These are phyloP conservation scores for Smithsoniella earleae DNA, from an alignment of 163 green algal genomes.

Conservation along the genomic window DNA sequence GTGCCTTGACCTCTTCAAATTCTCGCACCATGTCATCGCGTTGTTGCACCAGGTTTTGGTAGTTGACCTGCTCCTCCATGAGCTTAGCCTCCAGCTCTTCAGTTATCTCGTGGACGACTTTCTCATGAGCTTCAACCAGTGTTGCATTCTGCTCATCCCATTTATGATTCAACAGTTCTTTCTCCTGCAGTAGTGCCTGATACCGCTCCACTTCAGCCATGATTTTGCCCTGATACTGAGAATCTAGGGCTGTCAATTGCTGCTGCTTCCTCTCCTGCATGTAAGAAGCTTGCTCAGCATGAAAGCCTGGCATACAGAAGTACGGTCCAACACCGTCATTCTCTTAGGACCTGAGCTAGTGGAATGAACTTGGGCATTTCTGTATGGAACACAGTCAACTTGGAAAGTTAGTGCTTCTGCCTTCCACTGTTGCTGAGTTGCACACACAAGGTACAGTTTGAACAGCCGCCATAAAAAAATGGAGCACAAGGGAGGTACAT, in stretches of 20 bases:
- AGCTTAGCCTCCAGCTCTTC: constrained; percentile 64
- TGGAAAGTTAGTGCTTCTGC: too few species aligned
- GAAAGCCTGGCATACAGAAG: too few species aligned
- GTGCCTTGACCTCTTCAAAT: constrained; percentile 69
- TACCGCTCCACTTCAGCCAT: constrained; percentile 75
- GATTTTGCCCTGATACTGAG: constrained; percentile 77
- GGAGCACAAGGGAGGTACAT: too few species aligned
- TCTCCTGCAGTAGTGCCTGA: constrained; percentile 62
- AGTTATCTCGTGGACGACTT: constrained; percentile 68
- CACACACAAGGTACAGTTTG: too few species aligned
- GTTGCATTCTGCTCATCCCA: constrained; percentile 74
- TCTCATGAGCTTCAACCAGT: constrained; percentile 72
- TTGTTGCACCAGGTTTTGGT: constrained; percentile 45
- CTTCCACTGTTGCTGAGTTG: too few species aligned
- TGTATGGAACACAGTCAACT: too few species aligned
- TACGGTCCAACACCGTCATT: too few species aligned
- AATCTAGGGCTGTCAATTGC: constrained; percentile 58
- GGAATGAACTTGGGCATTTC: too few species aligned
- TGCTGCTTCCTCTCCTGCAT: constrained; percentile 50
- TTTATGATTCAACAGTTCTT: constrained; percentile 66
- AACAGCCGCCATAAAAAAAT: too few species aligned
- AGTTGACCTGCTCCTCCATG: constrained; percentile 50
- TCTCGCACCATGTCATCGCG: constrained; percentile 46
- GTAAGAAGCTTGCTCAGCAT: too few species aligned
- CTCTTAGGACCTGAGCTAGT: too few species aligned